phyloP scores from a whole-genome alignment of 805 yeast genomes.

The Lipomyces kockii region DNA sequence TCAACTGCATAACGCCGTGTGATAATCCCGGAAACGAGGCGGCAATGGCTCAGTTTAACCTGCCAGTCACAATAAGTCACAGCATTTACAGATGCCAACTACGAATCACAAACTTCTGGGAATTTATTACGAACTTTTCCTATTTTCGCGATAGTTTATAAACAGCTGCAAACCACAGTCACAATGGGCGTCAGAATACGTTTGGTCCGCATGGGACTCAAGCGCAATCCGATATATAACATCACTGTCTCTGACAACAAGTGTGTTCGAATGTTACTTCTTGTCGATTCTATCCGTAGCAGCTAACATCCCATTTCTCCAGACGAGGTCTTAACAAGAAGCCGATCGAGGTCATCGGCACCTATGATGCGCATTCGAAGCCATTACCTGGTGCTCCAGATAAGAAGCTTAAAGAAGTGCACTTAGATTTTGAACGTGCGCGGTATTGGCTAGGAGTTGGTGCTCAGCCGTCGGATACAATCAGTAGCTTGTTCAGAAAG shows the following conservation, averaged over 20 bases:
- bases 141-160: too few relatives aligned
- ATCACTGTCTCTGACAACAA: slow-evolving; percentile 81
- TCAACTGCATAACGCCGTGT: too few relatives aligned
- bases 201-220: slow-evolving; percentile 90
- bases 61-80: too few relatives aligned
- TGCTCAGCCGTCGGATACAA: slow-evolving; percentile 89
- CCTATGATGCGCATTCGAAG: slow-evolving; percentile 82
- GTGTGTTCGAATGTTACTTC: slow-evolving; percentile 36
- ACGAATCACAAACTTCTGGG: too few relatives aligned
- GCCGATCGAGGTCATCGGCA: slow-evolving; percentile 95
- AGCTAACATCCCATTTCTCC: neutral
- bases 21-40: too few relatives aligned
- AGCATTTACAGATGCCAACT: too few relatives aligned
- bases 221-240: slow-evolving; percentile 83
- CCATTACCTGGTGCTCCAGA: slow-evolving; percentile 59
- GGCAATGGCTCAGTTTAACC: too few relatives aligned
- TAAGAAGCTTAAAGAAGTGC: slow-evolving; percentile 74
- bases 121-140: neutral
- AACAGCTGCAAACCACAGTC: too few relatives aligned
- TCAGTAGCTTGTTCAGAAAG: slow-evolving; percentile 73
- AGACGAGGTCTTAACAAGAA: slow-evolving; percentile 30
- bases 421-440: slow-evolving; percentile 83
- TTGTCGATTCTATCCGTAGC: neutral
- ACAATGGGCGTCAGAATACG: slow-evolving; percentile 70
- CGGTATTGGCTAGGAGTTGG: slow-evolving; percentile 98